A percentile compares a stretch with the other conserved stretches of the same genome.
phyloP scores from a whole-genome alignment of 2,329 filamentous ascomycete species.

The Sphaerostilbella broomeana region DNA sequence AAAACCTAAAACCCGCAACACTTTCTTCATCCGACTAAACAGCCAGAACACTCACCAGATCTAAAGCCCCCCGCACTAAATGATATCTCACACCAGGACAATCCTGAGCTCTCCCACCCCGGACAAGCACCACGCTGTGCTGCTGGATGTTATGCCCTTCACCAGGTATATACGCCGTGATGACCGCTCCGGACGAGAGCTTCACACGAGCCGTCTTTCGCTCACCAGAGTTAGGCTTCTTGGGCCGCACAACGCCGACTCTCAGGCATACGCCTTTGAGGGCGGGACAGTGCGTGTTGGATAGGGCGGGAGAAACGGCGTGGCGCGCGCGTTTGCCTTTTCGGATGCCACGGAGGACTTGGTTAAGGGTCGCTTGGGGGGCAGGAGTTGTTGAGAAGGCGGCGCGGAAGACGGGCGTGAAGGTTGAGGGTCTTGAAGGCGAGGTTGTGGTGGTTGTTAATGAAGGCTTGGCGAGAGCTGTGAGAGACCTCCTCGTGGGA shows the following conservation, averaged over 20 bases:
- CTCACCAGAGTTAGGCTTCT: constrained; percentile 98
- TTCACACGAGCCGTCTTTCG: constrained; percentile 90
- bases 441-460: constrained; percentile 14
- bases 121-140: constrained; percentile 94
- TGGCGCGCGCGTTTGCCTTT: constrained; percentile 75
- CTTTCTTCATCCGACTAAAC: background rate
- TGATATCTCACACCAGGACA: constrained; percentile 98
- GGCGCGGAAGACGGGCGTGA: constrained; percentile 21
- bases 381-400: constrained; percentile 52
- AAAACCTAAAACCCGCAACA: background rate
- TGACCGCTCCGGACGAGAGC: constrained; percentile 75
- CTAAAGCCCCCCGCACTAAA: constrained; percentile 81
- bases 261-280: constrained; percentile 96
- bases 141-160: constrained; percentile 99
- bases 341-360: constrained; percentile 71
- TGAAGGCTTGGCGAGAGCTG: constrained; percentile 16
- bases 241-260: constrained; percentile 88
- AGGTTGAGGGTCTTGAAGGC: constrained; percentile 26
- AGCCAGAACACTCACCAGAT: constrained; percentile 61
- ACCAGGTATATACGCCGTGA: constrained; percentile 92
- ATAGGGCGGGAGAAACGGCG: constrained; percentile 78
- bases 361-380: constrained; percentile 61
- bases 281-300: constrained; percentile 60
- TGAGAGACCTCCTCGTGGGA: constrained; percentile 23
- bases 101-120: constrained; percentile 89